These are phyloP conservation scores for Coniferiporia weirii DNA, from an alignment of 1,284 basidiomycete species.

Conservation along the genomic window DNA sequence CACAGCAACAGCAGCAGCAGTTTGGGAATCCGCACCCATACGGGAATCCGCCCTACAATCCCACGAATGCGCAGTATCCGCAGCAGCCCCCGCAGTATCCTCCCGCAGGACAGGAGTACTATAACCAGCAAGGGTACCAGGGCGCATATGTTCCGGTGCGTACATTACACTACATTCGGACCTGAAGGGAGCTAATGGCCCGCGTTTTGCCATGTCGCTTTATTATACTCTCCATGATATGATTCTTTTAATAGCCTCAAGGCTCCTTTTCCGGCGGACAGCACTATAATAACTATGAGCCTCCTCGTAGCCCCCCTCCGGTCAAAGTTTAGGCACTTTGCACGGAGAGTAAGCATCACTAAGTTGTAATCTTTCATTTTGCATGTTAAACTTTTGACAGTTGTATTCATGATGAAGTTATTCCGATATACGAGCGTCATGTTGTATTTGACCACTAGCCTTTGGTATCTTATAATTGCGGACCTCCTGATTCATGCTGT, in stretches of 20 bases:
- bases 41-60: conserved; percentile 8
- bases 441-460: too few relatives aligned
- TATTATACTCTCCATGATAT: neutral
- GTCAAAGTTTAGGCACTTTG: neutral
- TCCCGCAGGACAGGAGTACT: conserved; percentile 1
- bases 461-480: too few relatives aligned
- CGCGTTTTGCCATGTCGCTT: neutral
- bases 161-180: neutral
- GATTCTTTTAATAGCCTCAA: neutral
- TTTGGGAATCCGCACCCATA: conserved; percentile 7
- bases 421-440: too few relatives aligned
- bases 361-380: too few relatives aligned
- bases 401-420: too few relatives aligned
- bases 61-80: neutral
- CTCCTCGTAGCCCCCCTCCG: neutral
- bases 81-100: conserved; percentile 10
- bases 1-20: conserved; percentile 7
- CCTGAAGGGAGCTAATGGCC: neutral
- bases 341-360: neutral
- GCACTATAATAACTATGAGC: neutral
- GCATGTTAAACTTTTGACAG: too few relatives aligned
- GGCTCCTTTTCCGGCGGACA: neutral
- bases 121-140: neutral
- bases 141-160: conserved; percentile 12
- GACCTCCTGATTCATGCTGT: too few relatives aligned